Conservation (phyloP, 495 filamentous ascomycete species). For the Astrothelium macrocarpum region DNA sequence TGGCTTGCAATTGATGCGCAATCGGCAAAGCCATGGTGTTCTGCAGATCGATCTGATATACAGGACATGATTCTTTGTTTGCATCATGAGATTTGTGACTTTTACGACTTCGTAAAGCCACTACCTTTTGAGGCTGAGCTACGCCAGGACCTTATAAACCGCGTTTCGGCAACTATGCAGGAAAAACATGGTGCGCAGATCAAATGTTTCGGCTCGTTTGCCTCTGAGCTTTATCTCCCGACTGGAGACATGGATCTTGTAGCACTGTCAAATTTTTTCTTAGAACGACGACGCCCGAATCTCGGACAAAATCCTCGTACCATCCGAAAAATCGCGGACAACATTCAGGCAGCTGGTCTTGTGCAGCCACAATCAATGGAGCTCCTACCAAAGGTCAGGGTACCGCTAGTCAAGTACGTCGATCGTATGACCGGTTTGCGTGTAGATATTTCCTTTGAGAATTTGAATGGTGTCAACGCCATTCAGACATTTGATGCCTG, state of each 20-base stretch:
- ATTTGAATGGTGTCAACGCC: conserved; percentile 65
- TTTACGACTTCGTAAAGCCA: conserved; percentile 74
- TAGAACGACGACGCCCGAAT: conserved; percentile 32
- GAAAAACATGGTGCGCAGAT: conserved; percentile 47
- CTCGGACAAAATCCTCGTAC: conserved; percentile 39
- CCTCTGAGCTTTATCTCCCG: conserved; percentile 80
- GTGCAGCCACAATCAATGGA: conserved; percentile 45
- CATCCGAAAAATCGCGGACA: conserved; percentile 39
- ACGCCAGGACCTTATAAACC: conserved; percentile 59
- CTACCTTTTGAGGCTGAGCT: conserved; percentile 64
- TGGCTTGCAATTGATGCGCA: conserved; percentile 45
- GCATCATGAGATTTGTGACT: conserved; percentile 81
- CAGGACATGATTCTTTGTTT: conserved; percentile 45
- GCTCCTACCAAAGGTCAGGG: conserved; percentile 63
- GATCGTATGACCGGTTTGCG: conserved; percentile 63
- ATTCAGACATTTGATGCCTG: conserved; percentile 69
- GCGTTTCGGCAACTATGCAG: conserved; percentile 47
- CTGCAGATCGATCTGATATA: conserved; percentile 39
- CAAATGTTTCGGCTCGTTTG: conserved; percentile 79
- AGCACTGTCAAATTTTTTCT: conserved; percentile 58
- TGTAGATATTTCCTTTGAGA: conserved; percentile 92
- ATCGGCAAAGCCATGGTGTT: conserved; percentile 52
- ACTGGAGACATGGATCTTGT: conserved; percentile 91
- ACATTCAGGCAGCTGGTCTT: conserved; percentile 42
- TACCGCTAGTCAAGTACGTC: conserved; percentile 86